Evolutionary conservation across 2,329 filamentous ascomycete genomes (phyloP), one percentile per base, ranked within the genome.

Genomic region (Stromatinia cepivora): DNA sequence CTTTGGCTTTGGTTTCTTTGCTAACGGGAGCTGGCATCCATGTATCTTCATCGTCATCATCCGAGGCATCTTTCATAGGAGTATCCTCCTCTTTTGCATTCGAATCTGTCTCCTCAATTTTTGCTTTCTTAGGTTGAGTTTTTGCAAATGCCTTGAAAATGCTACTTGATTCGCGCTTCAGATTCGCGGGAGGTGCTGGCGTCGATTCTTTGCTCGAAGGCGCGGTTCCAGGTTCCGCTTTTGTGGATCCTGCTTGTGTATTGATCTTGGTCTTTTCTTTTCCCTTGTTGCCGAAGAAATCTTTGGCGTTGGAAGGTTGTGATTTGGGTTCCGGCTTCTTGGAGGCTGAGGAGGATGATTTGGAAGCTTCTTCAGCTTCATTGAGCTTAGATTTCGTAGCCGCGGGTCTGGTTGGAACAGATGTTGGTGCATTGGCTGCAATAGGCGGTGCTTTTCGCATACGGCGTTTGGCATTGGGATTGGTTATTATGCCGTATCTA

Each of bases 81-180:
- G 83, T 82, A 78, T 89, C 85, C 20, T 88, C 85, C 5, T 88
- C 85, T 4, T 81, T 73, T 17, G 72, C 77, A 70, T 78, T 81
- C 25, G 79, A 81, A 54, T 77, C 75, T 20, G 81, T 79, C 4
- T 78, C 80, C 78, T 77, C 82, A 72, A 75, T 80, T 76, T 80
- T 84, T 73, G 73, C 73, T 75, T 89, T 92, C 75, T 89, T 92
- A 6, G 88, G 82, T 74, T 88, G 89, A 2, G 84, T 79, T 75
- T 90, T 92, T 20, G 92, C 91, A 78, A 96, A 96, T 0, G 92
- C 91, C 71, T 90, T 89, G 84, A 95, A 93, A 36, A 96, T 87
- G 70, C 87, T 82, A 17, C 89, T 87, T 22, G 82, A 83, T 66
- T 86, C 85, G 69, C 86, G 86, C 76, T 92, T 92, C 3, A 85